Evolutionary conservation across 2,329 filamentous ascomycete genomes (phyloP), one percentile per base, ranked within the genome.

Genomic region (Aspergillus intermedius): DNA sequence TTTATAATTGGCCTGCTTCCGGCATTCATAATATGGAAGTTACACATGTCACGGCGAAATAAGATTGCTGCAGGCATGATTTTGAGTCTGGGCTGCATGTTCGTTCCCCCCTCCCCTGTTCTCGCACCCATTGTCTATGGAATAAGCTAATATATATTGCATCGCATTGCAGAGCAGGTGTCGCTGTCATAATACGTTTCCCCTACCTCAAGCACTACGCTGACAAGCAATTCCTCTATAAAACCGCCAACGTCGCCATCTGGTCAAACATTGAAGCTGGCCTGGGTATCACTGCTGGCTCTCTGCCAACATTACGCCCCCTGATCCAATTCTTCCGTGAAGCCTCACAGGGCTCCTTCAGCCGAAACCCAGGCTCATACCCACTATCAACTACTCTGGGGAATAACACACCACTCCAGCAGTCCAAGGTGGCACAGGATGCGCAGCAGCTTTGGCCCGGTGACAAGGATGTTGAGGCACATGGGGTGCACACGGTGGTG

Each of bases 41-140:
- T 83, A 25, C 74, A 78, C 48, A 80, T 83, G 73, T 74, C 74
- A 41, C 59, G 49, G 6, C 71, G 69, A 46, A 75, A 72, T 2
- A 83, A 81, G 55, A 15, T 73, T 2, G 71, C 77, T 1, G 64
- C 82, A 6, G 72, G 72, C 5, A 67, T 69, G 0, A 69, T 83
- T 42, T 67, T 83, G 39, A 69, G 72, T 1, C 71, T 83, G 58
- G 82, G 78, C 23, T 79, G 79, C 55, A 73, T 69, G 42, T 61
- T 43, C 12, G 59, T 60, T 59, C 68, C 45, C 55, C 62, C 42
- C 9, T 12, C n/a, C 17, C 13, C 12, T 10, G 34, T 17, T n/a
- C n/a, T n/a, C 34, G 34, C 9, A 15, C n/a, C 12, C 34, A 17
- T 37, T 15, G 22, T n/a, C 28, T 48, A 10, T 15, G 15, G 12